phyloP scores from a whole-genome alignment of 768 basidiomycete genomes.

The Panaeolus papilionaceus region DNA sequence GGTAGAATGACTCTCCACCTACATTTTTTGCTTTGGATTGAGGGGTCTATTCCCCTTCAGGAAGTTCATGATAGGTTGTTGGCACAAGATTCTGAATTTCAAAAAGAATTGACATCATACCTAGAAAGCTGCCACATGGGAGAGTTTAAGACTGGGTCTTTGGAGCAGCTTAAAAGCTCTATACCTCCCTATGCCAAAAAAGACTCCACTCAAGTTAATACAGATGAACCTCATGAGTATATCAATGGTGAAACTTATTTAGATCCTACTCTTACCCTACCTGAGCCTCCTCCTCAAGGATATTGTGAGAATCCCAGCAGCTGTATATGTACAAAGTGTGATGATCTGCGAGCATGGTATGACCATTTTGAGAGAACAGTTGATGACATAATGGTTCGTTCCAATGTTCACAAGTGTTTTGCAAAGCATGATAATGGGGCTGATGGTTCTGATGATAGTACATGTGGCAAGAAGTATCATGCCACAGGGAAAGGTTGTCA shows the following conservation, averaged over 20 bases:
- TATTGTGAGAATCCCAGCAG: no score
- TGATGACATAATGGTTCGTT: constrained; percentile 35
- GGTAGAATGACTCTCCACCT: constrained; percentile 42
- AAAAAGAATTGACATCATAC: constrained; percentile 34
- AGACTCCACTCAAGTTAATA: no score
- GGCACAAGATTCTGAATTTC: constrained; percentile 31
- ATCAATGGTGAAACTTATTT: no score
- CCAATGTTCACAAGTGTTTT: constrained; percentile 38
- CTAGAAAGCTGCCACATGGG: constrained; percentile 39
- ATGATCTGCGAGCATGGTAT: no score
- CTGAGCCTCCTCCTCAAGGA: constrained; percentile 32
- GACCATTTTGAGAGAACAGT: constrained; percentile 24
- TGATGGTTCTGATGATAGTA: no score
- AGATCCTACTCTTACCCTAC: constrained; percentile 32
- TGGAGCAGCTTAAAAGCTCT: constrained; percentile 23
- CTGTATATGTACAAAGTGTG: no score
- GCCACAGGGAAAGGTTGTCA: constrained; percentile 31
- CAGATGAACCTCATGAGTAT: no score
- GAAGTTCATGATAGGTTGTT: constrained; percentile 36
- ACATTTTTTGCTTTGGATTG: constrained; percentile 43
- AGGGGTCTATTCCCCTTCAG: constrained; percentile 32
- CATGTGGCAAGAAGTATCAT: background rate
- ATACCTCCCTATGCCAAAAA: no score
- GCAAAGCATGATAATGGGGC: background rate
- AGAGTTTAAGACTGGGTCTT: constrained; percentile 33